Conservation (phyloP, 2,329 filamentous ascomycete genomes). For the Sporothrix dimorphospora region DNA sequence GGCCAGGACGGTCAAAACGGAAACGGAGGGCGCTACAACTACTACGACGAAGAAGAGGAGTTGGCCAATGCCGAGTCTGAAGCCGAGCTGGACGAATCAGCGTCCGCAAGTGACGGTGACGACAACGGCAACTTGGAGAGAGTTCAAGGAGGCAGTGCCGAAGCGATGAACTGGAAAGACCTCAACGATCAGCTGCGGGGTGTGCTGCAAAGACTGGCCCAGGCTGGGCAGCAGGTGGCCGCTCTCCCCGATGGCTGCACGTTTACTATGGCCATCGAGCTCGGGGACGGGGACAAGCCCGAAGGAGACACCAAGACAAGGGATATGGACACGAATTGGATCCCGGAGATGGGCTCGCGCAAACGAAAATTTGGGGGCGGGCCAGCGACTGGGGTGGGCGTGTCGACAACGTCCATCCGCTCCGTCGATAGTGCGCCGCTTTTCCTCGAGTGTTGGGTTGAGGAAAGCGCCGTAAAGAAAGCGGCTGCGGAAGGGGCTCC, state of each 20-base stretch:
- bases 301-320: not conserved
- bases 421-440: conserved; percentile 61
- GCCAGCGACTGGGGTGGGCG: conserved; percentile 23
- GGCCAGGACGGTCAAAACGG: not conserved
- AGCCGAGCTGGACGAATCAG: conserved; percentile 25
- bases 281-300: conserved; percentile 44
- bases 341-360: conserved; percentile 14
- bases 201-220: conserved; percentile 64
- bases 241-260: conserved; percentile 67
- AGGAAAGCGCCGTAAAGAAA: conserved; percentile 52
- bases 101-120: not conserved
- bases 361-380: conserved; percentile 18
- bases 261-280: conserved; percentile 75
- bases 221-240: conserved; percentile 60
- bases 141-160: conserved; percentile 25
- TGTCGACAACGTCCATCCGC: conserved; percentile 54
- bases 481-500: not conserved
- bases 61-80: conserved; percentile 25
- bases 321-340: conserved; percentile 22
- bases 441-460: conserved; percentile 68
- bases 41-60: conserved; percentile 31
- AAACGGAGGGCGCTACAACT: conserved; percentile 21
- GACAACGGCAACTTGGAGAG: not conserved
- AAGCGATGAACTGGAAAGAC: conserved; percentile 56
- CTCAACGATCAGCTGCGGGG: conserved; percentile 74